Evolutionary conservation across 2,329 filamentous ascomycete species (phyloP).

Genomic region (Diaporthe sp.): DNA sequence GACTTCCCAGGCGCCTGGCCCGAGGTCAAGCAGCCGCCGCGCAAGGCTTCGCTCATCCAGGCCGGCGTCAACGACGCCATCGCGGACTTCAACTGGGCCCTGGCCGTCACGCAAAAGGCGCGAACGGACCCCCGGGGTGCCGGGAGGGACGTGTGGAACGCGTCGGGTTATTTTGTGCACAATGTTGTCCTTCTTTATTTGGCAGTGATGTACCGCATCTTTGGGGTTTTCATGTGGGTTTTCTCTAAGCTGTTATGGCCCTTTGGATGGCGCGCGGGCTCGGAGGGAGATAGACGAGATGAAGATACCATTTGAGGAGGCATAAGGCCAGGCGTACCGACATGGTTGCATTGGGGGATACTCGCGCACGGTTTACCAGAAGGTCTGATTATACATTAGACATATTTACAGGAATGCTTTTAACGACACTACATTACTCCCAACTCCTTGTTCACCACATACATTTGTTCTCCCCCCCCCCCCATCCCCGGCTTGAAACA

Average conservation of each 20-base stretch:
- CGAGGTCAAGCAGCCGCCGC: constrained; percentile 47
- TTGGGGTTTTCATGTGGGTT: constrained; percentile 23
- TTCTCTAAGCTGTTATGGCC: background rate
- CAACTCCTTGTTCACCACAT: background rate
- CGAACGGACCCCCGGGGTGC: constrained; percentile 31
- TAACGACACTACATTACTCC: background rate
- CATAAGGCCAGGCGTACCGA: background rate
- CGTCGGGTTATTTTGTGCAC: constrained; percentile 32
- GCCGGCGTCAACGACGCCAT: constrained; percentile 44
- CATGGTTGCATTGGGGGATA: background rate
- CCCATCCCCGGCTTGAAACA: background rate
- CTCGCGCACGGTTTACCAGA: background rate
- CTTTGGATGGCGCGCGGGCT: background rate
- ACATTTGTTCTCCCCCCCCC: too few species aligned
- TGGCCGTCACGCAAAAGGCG: constrained; percentile 30
- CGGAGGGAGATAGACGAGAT: background rate
- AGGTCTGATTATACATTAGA: constrained; percentile 25
- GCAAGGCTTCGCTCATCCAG: constrained; percentile 46
- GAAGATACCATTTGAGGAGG: background rate
- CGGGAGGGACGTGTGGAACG: constrained; percentile 23
- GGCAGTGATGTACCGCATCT: constrained; percentile 33
- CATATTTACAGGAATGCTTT: background rate
- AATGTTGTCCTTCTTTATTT: constrained; percentile 26
- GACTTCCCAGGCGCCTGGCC: constrained; percentile 49
- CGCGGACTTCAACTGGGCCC: constrained; percentile 41